These are phyloP conservation scores for Leccinellum albellum DNA, from an alignment of 768 basidiomycete species.

Conservation along the genomic window DNA sequence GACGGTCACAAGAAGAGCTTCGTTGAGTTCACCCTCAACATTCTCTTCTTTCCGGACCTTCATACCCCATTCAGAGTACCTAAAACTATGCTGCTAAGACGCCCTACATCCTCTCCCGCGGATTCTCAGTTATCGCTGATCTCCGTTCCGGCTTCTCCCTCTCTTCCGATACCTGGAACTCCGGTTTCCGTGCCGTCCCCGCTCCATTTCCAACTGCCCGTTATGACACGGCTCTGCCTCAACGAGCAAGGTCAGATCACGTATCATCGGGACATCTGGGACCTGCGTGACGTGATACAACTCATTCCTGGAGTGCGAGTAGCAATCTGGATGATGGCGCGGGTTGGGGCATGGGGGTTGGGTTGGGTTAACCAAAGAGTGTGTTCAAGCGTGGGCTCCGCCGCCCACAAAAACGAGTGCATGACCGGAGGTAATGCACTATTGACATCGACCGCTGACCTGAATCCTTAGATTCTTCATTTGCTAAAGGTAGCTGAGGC, in stretches of 20 bases:
- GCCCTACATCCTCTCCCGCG: constrained; percentile 30
- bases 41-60: constrained; percentile 71
- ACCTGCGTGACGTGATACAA: constrained; percentile 71
- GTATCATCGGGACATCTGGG: constrained; percentile 79
- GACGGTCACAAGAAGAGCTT: constrained; percentile 73
- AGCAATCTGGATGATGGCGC: constrained; percentile 64
- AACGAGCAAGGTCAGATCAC: constrained; percentile 82
- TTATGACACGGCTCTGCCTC: constrained; percentile 70
- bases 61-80: constrained; percentile 44
- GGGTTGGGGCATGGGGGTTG: constrained; percentile 57
- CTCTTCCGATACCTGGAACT: constrained; percentile 56
- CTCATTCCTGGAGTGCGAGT: constrained; percentile 66
- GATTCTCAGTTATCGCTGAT: constrained; percentile 27
- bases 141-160: constrained; percentile 38
- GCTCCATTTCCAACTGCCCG: constrained; percentile 67
- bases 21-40: constrained; percentile 76
- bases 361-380: constrained; percentile 33
- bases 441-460: constrained; percentile 6
- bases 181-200: constrained; percentile 60
- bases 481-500: neutral
- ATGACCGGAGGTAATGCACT: constrained; percentile 10
- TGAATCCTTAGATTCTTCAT: constrained; percentile 9
- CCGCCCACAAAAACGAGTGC: neutral
- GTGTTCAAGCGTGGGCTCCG: constrained; percentile 7
- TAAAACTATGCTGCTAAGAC: constrained; percentile 36